A percentile compares a stretch with the other conserved stretches of the same genome.
Evolutionary conservation across 2,329 filamentous ascomycete species (phyloP).

Genomic region (Xylaria sp.): DNA sequence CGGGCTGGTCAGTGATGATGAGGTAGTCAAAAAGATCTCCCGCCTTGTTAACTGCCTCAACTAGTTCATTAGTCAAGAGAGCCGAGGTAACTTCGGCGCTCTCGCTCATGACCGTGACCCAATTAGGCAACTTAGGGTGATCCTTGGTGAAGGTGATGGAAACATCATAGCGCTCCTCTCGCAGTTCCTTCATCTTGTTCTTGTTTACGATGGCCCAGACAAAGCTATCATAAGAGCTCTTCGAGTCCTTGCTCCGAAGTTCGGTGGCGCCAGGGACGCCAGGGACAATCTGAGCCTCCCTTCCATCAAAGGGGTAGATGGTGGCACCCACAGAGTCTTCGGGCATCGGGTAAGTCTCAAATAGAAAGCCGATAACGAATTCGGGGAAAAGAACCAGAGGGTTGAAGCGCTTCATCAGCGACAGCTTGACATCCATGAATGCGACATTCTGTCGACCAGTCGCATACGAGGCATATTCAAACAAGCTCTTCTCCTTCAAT

Average conservation of each 20-base stretch:
- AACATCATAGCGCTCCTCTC: conserved; percentile 92
- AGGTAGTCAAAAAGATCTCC: conserved; percentile 86
- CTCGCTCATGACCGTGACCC: conserved; percentile 95
- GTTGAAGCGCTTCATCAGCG: conserved; percentile 86
- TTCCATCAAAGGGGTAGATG: conserved; percentile 89
- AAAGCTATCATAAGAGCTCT: conserved; percentile 83
- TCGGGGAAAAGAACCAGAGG: conserved; percentile 70
- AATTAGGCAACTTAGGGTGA: conserved; percentile 83
- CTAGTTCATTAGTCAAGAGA: conserved; percentile 85
- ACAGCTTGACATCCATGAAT: conserved; percentile 85
- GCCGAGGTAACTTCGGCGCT: conserved; percentile 91
- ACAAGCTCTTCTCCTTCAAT: conserved; percentile 84
- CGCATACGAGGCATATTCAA: conserved; percentile 86
- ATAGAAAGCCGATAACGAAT: conserved; percentile 72
- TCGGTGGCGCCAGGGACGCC: conserved; percentile 64
- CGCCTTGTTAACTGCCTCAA: conserved; percentile 77
- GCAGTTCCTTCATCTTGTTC: conserved; percentile 85
- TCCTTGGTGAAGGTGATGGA: conserved; percentile 95
- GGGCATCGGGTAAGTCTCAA: conserved; percentile 75
- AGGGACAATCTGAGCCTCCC: conserved; percentile 79
- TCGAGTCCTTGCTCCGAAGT: conserved; percentile 60
- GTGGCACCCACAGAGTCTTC: conserved; percentile 77
- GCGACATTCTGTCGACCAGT: conserved; percentile 92
- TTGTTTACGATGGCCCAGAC: conserved; percentile 97
- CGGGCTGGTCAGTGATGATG: conserved; percentile 86